phyloP scores from a whole-genome alignment of 2,329 filamentous ascomycete species.

The Microsporum audouinii region DNA sequence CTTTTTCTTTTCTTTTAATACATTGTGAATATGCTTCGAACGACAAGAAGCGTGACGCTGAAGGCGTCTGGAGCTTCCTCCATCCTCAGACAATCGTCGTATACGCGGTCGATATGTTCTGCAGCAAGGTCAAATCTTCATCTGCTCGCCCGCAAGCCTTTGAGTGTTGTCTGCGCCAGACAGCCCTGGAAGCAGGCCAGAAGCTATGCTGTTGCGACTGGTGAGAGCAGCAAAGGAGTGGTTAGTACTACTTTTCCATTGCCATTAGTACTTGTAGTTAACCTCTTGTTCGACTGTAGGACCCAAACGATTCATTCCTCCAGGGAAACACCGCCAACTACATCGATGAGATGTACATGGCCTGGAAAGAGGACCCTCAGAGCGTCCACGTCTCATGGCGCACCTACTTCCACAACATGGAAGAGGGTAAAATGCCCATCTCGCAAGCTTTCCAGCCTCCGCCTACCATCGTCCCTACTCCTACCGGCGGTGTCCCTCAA shows the following conservation, averaged over 20 bases:
- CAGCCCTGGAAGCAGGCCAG: slow-evolving; percentile 35
- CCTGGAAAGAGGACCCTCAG: slow-evolving; percentile 86
- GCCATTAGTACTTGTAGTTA: slow-evolving; percentile 3
- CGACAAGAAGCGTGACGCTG: slow-evolving; percentile 20
- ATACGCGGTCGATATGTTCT: slow-evolving; percentile 12
- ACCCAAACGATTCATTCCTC: slow-evolving; percentile 91
- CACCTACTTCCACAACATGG: slow-evolving; percentile 99
- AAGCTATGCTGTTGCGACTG: slow-evolving; percentile 48
- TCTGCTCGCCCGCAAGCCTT: slow-evolving; percentile 31
- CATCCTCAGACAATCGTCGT: slow-evolving; percentile 27
- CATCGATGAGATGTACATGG: slow-evolving; percentile 98
- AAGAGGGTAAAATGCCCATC: slow-evolving; percentile 93
- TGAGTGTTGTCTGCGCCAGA: slow-evolving; percentile 31
- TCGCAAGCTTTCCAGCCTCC: slow-evolving; percentile 94
- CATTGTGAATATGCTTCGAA: slow-evolving; percentile 13
- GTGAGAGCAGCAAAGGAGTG: slow-evolving; percentile 50
- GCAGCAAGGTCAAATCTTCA: slow-evolving; percentile 19
- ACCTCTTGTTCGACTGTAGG: slow-evolving; percentile 33
- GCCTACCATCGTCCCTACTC: slow-evolving; percentile 75
- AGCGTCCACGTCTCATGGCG: slow-evolving; percentile 98
- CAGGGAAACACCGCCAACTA: slow-evolving; percentile 97
- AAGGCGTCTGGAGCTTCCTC: slow-evolving; percentile 31
- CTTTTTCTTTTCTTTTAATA: neutral
- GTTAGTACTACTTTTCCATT: slow-evolving; percentile 33
- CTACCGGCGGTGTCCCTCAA: slow-evolving; percentile 64